A percentile compares a stretch with the other conserved stretches of the same genome.
phyloP scores from a whole-genome alignment of 345 rosid species.

The Populus pruinosa region DNA sequence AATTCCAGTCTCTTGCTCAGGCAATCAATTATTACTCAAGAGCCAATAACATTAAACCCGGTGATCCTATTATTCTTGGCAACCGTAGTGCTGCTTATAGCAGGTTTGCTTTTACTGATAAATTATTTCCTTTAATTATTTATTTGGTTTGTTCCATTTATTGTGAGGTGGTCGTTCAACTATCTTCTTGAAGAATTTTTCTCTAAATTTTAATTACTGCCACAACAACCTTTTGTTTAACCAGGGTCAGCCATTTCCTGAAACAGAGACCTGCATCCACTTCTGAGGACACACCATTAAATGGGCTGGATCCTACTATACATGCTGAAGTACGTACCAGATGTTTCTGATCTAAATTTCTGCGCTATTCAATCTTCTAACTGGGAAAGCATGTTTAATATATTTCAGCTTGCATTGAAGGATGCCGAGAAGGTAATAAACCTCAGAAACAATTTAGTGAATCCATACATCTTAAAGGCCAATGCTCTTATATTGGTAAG shows the following conservation, averaged over 20 bases:
- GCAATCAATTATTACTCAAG: slow-evolving; percentile 71
- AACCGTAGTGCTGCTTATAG: slow-evolving; percentile 80
- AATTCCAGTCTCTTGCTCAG: slow-evolving; percentile 31
- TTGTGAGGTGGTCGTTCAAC: slow-evolving; percentile 5
- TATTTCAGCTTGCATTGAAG: slow-evolving; percentile 78
- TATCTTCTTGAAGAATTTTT: not conserved
- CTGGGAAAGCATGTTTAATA: not conserved
- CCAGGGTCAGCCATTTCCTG: slow-evolving; percentile 73
- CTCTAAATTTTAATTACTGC: slow-evolving; percentile 14
- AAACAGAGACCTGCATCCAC: slow-evolving; percentile 64
- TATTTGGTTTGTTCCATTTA: not conserved
- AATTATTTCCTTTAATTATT: not conserved
- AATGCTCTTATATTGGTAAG: slow-evolving; percentile 75
- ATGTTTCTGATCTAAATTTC: slow-evolving; percentile 8
- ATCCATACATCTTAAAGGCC: slow-evolving; percentile 59
- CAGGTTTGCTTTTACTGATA: slow-evolving; percentile 42
- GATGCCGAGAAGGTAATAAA: slow-evolving; percentile 83
- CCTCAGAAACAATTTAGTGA: slow-evolving; percentile 48
- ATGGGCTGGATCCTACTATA: slow-evolving; percentile 86
- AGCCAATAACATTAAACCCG: slow-evolving; percentile 68
- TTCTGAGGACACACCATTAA: slow-evolving; percentile 70
- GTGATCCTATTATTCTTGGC: slow-evolving; percentile 70
- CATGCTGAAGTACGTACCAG: slow-evolving; percentile 74
- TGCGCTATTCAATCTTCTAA: not conserved
- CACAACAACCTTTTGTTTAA: slow-evolving; percentile 18